A percentile compares a stretch with the other conserved stretches of the same genome.
Evolutionary conservation across 768 basidiomycete species (phyloP).

Genomic region (Postia placenta): DNA sequence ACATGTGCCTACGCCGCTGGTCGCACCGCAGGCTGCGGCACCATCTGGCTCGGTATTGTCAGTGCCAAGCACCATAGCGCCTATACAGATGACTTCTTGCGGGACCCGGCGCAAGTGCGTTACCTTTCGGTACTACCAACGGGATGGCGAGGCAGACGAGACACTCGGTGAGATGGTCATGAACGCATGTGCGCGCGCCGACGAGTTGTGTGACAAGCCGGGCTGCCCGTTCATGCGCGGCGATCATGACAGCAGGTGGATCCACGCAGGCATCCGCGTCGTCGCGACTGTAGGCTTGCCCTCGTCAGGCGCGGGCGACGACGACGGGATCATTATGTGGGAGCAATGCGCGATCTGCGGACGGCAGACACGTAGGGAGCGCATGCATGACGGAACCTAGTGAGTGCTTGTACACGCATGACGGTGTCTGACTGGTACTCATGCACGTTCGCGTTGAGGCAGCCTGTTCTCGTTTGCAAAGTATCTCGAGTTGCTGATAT

Average conservation of each 20-base stretch:
- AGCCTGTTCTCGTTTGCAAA: constrained; percentile 25
- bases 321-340: constrained; percentile 22
- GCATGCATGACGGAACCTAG: constrained; percentile 26
- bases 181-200: constrained; percentile 25
- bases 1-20: constrained; percentile 23
- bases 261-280: constrained; percentile 29
- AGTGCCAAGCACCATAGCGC: constrained; percentile 10
- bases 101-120: constrained; percentile 39
- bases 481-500: constrained; percentile 23
- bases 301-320: constrained; percentile 1
- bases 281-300: constrained; percentile 13
- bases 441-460: constrained; percentile 1
- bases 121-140: constrained; percentile 44
- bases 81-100: constrained; percentile 29
- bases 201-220: constrained; percentile 30
- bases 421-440: neutral
- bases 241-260: constrained; percentile 41
- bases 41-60: constrained; percentile 11
- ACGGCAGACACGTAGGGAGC: constrained; percentile 15
- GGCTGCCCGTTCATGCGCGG: constrained; percentile 31
- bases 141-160: constrained; percentile 21
- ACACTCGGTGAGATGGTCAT: constrained; percentile 39
- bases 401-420: constrained; percentile 9
- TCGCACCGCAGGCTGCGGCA: constrained; percentile 11
- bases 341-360: constrained; percentile 24